phyloP scores from a whole-genome alignment of 192 early-diverging fungal species.

The Helicostylum pulchrum region DNA sequence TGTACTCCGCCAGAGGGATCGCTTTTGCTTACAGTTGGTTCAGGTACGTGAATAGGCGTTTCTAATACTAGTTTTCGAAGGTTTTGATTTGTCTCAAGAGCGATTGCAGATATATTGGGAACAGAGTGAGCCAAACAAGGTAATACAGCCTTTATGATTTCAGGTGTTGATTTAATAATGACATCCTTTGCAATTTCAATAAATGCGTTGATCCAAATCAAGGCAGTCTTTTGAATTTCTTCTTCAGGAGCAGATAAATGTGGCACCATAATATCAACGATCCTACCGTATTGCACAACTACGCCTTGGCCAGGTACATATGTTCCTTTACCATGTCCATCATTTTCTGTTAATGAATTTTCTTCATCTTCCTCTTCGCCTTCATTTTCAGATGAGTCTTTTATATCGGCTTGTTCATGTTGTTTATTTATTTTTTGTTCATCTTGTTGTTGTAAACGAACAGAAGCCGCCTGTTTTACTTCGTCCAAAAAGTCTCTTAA shows the following conservation, averaged over 20 bases:
- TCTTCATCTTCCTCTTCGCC: background rate
- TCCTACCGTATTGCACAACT: constrained; percentile 78
- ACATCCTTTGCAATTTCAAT: constrained; percentile 76
- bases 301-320: constrained; percentile 80
- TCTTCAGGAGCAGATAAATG: constrained; percentile 75
- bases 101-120: constrained; percentile 62
- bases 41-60: constrained; percentile 39
- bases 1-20: constrained; percentile 4
- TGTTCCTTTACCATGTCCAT: constrained; percentile 49
- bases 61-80: constrained; percentile 78
- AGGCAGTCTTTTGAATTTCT: constrained; percentile 89
- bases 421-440: background rate
- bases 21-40: constrained; percentile 20
- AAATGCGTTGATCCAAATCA: constrained; percentile 92
- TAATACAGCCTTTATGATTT: constrained; percentile 78
- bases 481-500: constrained; percentile 90
- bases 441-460: constrained; percentile 3
- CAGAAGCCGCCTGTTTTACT: constrained; percentile 66
- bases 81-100: constrained; percentile 77
- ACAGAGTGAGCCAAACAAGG: constrained; percentile 83
- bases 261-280: constrained; percentile 80
- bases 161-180: constrained; percentile 80
- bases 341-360: constrained; percentile 23
- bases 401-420: background rate
- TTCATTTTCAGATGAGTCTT: constrained; percentile 19